Conservation (phyloP, 306 rosid species). For the Trichosanthes cucumerina region DNA sequence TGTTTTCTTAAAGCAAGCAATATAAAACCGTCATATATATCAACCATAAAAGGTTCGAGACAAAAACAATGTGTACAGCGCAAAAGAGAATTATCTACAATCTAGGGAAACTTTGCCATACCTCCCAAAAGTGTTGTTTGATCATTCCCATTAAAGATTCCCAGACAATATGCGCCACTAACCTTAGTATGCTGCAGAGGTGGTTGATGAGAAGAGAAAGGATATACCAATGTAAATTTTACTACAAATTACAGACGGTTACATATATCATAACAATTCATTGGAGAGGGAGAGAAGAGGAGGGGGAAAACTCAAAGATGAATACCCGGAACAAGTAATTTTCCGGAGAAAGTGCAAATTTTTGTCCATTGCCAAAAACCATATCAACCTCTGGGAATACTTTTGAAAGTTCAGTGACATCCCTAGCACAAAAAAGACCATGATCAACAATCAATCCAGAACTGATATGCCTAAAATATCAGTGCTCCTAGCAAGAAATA, state of each 20-base stretch:
- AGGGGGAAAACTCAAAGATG: not conserved
- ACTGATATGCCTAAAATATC: not conserved
- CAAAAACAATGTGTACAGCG: not conserved
- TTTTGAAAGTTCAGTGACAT: slow-evolving; percentile 24
- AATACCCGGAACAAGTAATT: slow-evolving; percentile 42
- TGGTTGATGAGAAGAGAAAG: not conserved
- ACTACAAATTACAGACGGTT: not conserved
- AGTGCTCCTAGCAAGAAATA: slow-evolving; percentile 7
- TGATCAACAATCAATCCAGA: slow-evolving; percentile 1
- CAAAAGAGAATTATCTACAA: not conserved
- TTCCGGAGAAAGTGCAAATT: slow-evolving; percentile 27
- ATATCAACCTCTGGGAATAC: slow-evolving; percentile 39
- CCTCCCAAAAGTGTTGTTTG: slow-evolving; percentile 49
- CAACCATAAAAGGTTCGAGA: not conserved
- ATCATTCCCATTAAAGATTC: slow-evolving; percentile 32
- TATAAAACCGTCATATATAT: not conserved
- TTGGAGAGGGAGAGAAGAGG: not conserved
- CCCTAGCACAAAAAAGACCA: slow-evolving; percentile 14
- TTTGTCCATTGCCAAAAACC: slow-evolving; percentile 31
- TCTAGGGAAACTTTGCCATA: slow-evolving; percentile 2
- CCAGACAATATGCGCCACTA: slow-evolving; percentile 41
- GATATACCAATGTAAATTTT: not conserved
- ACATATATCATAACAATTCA: not conserved
- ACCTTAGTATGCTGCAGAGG: slow-evolving; percentile 36
- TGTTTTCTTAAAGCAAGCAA: not conserved